Percentiles rank a stretch among this genome's conserved stretches.
Evolutionary conservation across 495 filamentous ascomycete species (phyloP).

Genomic region (Jackrogersella multiformis): DNA sequence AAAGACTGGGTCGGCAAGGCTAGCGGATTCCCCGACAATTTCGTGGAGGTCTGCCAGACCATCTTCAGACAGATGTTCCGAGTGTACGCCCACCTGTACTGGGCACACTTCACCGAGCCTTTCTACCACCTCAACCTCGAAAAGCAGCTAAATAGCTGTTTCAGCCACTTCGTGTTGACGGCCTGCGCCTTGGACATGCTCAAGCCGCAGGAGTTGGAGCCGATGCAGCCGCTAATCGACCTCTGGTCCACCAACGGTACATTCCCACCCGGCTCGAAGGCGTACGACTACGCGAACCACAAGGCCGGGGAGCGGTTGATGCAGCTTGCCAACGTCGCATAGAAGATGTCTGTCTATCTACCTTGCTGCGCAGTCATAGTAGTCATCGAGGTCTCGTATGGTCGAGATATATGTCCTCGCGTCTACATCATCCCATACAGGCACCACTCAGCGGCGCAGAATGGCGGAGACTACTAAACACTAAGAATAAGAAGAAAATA

Average conservation of each 20-base stretch:
- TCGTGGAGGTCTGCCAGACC: constrained; percentile 84
- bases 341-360: constrained; percentile 7
- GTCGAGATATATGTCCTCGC: neutral
- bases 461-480: no score
- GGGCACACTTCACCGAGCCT: constrained; percentile 81
- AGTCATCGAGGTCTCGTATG: neutral
- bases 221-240: constrained; percentile 92
- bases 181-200: constrained; percentile 85
- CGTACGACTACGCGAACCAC: constrained; percentile 65
- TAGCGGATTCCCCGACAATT: constrained; percentile 86
- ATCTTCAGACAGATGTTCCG: constrained; percentile 98
- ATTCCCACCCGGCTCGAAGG: constrained; percentile 75
- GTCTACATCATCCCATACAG: no score
- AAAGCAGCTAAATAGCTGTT: constrained; percentile 92
- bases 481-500: no score
- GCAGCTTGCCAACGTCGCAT: constrained; percentile 49
- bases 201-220: constrained; percentile 84
- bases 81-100: constrained; percentile 91
- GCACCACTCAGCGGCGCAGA: no score
- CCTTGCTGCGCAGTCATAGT: neutral
- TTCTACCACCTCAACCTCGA: constrained; percentile 85
- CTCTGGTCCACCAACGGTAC: constrained; percentile 86
- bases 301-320: constrained; percentile 54
- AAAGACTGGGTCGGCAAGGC: constrained; percentile 85
- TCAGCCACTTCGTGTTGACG: constrained; percentile 90